Conservation (phyloP, 2,329 filamentous ascomycete species). For the Periconia sp. region DNA sequence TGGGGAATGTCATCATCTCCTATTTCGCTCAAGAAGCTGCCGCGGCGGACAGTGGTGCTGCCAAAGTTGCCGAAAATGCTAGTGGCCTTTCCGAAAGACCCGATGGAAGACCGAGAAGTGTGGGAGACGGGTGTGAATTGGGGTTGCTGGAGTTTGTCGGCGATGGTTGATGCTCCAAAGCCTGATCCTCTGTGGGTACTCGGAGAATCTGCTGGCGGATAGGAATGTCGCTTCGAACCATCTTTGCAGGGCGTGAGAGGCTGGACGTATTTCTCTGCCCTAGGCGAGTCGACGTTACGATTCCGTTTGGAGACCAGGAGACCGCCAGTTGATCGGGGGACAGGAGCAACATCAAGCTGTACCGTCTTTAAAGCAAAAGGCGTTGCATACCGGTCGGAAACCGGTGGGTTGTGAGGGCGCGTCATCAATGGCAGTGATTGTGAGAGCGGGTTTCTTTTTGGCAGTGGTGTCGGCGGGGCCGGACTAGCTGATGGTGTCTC, state of each 20-base stretch:
- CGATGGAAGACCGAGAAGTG: conserved; percentile 60
- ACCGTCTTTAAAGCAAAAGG: conserved; percentile 78
- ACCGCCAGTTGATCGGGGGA: conserved; percentile 78
- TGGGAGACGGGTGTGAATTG: no score
- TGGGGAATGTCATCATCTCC: conserved; percentile 65
- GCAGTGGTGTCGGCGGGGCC: conserved; percentile 34
- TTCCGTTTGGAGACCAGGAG: conserved; percentile 88
- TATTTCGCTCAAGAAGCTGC: conserved; percentile 82
- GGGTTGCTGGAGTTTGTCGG: conserved; percentile 46
- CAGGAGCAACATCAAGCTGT: conserved; percentile 69
- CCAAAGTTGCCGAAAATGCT: conserved; percentile 67
- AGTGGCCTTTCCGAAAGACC: conserved; percentile 69
- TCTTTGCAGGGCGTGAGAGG: conserved; percentile 76
- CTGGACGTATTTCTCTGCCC: conserved; percentile 67
- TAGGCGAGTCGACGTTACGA: conserved; percentile 65
- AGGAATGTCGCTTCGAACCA: conserved; percentile 85
- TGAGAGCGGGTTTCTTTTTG: conserved; percentile 66
- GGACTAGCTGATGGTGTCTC: conserved; percentile 53
- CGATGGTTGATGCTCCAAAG: conserved; percentile 6
- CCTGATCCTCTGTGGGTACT: conserved; percentile 1
- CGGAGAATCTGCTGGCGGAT: conserved; percentile 68
- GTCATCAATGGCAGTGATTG: conserved; percentile 75
- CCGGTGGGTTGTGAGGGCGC: no score
- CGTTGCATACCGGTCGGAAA: no score
- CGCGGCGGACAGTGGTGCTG: conserved; percentile 60